Conservation (phyloP, 495 filamentous ascomycete species). For the Talaromyces stipitatus region DNA sequence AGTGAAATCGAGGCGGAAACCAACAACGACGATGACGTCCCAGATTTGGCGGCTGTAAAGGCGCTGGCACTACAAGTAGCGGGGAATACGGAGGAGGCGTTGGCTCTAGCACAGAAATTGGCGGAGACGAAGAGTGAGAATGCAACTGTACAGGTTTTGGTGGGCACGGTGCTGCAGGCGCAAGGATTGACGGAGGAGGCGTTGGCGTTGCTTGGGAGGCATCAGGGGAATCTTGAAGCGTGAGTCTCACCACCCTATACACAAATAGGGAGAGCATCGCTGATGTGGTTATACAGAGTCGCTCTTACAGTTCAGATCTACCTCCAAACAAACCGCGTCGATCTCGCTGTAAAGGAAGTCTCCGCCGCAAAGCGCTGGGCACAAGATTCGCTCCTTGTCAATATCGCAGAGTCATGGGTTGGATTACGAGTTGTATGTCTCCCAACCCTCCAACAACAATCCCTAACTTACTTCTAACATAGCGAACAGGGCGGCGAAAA, state of each 20-base stretch:
- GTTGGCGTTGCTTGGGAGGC: constrained; percentile 64
- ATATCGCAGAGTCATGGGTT: constrained; percentile 93
- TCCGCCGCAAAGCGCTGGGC: constrained; percentile 87
- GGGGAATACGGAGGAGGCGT: constrained; percentile 54
- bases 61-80: constrained; percentile 62
- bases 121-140: constrained; percentile 62
- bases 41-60: constrained; percentile 72
- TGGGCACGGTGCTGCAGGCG: constrained; percentile 67
- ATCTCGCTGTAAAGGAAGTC: constrained; percentile 86
- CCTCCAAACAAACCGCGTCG: constrained; percentile 80
- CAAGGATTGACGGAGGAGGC: constrained; percentile 79
- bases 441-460: background rate
- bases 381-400: constrained; percentile 89
- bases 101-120: constrained; percentile 57
- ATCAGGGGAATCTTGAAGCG: constrained; percentile 78
- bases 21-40: constrained; percentile 42
- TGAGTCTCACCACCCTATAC: constrained; percentile 35
- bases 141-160: constrained; percentile 69
- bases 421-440: constrained; percentile 72
- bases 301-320: constrained; percentile 84
- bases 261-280: background rate
- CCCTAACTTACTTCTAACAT: background rate
- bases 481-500: constrained; percentile 73
- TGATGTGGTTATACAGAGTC: constrained; percentile 32
- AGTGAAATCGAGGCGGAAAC: constrained; percentile 54